Evolutionary conservation across 495 filamentous ascomycete species (phyloP).

Genomic region (Mycothermus thermophilus): DNA sequence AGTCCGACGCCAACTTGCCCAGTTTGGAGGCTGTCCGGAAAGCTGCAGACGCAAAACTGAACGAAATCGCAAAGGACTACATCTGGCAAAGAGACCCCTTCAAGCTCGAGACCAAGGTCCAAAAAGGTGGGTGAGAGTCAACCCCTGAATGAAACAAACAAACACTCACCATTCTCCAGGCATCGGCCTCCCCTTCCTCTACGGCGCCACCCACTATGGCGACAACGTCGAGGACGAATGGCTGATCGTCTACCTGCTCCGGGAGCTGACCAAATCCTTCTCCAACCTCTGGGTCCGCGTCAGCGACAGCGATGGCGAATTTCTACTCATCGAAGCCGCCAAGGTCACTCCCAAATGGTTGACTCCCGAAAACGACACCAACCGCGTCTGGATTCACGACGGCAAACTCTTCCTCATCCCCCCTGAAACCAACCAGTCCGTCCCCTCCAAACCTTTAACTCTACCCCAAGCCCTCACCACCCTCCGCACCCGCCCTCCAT

Average conservation of each 20-base stretch:
- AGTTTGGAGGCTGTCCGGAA: slow-evolving; percentile 59
- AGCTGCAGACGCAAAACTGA: slow-evolving; percentile 46
- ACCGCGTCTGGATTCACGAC: slow-evolving; percentile 71
- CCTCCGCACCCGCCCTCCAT: slow-evolving; percentile 36
- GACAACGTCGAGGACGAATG: slow-evolving; percentile 96
- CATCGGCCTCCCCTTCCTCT: slow-evolving; percentile 37
- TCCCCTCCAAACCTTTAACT: slow-evolving; percentile 34
- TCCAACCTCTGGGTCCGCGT: slow-evolving; percentile 69
- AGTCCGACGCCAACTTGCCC: slow-evolving; percentile 31
- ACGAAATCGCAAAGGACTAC: slow-evolving; percentile 58
- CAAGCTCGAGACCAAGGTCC: slow-evolving; percentile 39
- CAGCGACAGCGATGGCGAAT: slow-evolving; percentile 83
- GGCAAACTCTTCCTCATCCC: slow-evolving; percentile 67
- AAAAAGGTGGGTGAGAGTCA: slow-evolving; percentile 36
- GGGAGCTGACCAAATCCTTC: slow-evolving; percentile 60
- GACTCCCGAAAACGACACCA: slow-evolving; percentile 77
- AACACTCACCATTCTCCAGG: slow-evolving; percentile 2
- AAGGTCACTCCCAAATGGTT: slow-evolving; percentile 79
- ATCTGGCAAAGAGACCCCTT: slow-evolving; percentile 92
- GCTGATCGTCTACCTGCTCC: slow-evolving; percentile 85
- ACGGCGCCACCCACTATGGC: slow-evolving; percentile 68
- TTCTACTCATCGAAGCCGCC: slow-evolving; percentile 87
- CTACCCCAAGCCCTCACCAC: slow-evolving; percentile 46
- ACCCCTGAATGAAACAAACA: not conserved
- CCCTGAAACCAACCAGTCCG: slow-evolving; percentile 6